Evolutionary conservation across 73 alveolate species (phyloP).

Genomic region (Paramecium sexaurelia): DNA sequence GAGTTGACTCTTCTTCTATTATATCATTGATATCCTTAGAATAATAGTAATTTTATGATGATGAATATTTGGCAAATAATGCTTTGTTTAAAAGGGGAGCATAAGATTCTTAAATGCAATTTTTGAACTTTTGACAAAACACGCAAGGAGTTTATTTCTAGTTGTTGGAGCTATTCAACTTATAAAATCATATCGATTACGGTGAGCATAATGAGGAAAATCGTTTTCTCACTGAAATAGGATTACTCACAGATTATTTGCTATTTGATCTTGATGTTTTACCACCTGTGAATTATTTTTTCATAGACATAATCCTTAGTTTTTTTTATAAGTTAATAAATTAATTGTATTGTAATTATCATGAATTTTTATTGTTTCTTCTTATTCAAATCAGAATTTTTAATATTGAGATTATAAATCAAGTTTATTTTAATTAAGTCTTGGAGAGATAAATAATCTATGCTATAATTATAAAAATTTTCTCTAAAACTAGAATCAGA

Average conservation of each 20-base stretch:
- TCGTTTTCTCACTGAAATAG: background rate
- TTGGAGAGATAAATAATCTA: no score
- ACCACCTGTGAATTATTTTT: background rate
- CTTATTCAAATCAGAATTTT: background rate
- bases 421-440: background rate
- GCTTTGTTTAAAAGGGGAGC: constrained; percentile 68
- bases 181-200: background rate
- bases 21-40: constrained; percentile 69
- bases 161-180: constrained; percentile 6
- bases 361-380: background rate
- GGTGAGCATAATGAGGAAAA: constrained; percentile 40
- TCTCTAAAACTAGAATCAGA: no score
- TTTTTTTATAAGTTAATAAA: background rate
- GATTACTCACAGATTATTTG: background rate
- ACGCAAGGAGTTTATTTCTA: constrained; percentile 8
- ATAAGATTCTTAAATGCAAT: background rate
- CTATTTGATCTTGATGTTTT: constrained; percentile 50
- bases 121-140: constrained; percentile 33
- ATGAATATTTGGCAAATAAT: constrained; percentile 66
- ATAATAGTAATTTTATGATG: constrained; percentile 64
- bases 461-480: no score
- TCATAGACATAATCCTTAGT: background rate
- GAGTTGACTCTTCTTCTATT: constrained; percentile 58
- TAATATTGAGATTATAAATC: background rate
- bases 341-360: background rate